These are phyloP conservation scores for Sphagnurus paluster DNA, from an alignment of 1,284 basidiomycete genomes.

Conservation along the genomic window DNA sequence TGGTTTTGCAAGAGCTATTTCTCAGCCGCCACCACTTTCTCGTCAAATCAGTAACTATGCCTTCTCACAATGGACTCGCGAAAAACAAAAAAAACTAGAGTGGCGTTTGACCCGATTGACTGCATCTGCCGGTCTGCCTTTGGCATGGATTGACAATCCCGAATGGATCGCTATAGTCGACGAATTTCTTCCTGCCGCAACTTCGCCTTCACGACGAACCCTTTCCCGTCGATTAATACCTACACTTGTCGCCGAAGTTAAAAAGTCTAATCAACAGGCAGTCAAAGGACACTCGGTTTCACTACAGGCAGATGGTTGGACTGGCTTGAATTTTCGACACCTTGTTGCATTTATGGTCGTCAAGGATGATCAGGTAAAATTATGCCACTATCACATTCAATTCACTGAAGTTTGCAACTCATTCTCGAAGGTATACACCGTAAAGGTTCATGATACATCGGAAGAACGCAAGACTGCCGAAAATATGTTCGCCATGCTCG, in stretches of 20 bases:
- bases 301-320: conserved; percentile 25
- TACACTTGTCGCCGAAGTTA: conserved; percentile 7
- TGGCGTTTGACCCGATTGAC: conserved; percentile 23
- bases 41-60: too few relatives aligned
- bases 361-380: conserved; percentile 9
- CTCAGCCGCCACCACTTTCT: too few relatives aligned
- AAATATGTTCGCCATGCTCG: conserved; percentile 25
- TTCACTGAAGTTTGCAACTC: background rate
- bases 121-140: conserved; percentile 24
- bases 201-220: conserved; percentile 10
- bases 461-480: conserved; percentile 31
- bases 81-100: conserved; percentile 18
- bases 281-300: conserved; percentile 16
- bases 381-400: too few relatives aligned
- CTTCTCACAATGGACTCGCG: background rate
- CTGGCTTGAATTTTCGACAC: conserved; percentile 24
- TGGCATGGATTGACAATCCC: conserved; percentile 31
- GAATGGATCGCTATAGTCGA: conserved; percentile 24
- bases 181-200: conserved; percentile 24
- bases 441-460: conserved; percentile 30
- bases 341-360: conserved; percentile 26
- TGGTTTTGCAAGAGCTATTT: too few relatives aligned
- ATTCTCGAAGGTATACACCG: conserved; percentile 25
- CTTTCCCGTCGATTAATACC: conserved; percentile 23
- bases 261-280: conserved; percentile 1